Evolutionary conservation across 1,139 yeast genomes (phyloP).

Genomic region (Debaryomyces coudertii): DNA sequence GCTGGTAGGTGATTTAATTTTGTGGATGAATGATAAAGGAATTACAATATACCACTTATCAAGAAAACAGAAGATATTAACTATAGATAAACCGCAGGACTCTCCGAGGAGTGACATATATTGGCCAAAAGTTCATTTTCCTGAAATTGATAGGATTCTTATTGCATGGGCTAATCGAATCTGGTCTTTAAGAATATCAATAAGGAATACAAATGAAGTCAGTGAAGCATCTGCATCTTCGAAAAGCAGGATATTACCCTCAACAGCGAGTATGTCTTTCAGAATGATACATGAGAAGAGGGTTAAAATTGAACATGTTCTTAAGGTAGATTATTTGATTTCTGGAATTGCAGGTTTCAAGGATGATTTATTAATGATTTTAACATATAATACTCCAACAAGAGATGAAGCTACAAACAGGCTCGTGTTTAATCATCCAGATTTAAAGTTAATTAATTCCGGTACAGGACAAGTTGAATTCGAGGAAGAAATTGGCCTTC

Average conservation of each 20-base stretch:
- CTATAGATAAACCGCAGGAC: constrained; percentile 59
- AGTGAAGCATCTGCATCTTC: constrained; percentile 22
- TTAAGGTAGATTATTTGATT: constrained; percentile 60
- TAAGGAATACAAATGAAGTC: constrained; percentile 22
- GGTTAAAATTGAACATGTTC: constrained; percentile 59
- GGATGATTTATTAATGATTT: constrained; percentile 63
- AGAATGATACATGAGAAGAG: constrained; percentile 58
- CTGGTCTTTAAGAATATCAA: constrained; percentile 67
- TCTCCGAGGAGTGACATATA: constrained; percentile 78
- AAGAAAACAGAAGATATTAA: constrained; percentile 47
- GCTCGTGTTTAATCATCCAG: constrained; percentile 55
- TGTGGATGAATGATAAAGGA: constrained; percentile 90
- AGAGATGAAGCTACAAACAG: constrained; percentile 27
- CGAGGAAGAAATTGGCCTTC: constrained; percentile 78
- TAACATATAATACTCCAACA: constrained; percentile 56
- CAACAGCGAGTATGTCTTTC: constrained; percentile 69
- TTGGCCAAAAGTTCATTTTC: constrained; percentile 75
- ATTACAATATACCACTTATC: constrained; percentile 60
- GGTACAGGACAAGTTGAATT: constrained; percentile 73
- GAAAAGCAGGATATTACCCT: constrained; percentile 50
- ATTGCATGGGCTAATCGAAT: constrained; percentile 85
- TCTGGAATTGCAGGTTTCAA: constrained; percentile 80
- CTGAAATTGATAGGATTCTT: constrained; percentile 68
- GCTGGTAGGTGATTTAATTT: constrained; percentile 59
- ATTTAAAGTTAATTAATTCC: constrained; percentile 67